Evolutionary conservation across 805 yeast genomes (phyloP), one percentile per base, ranked within the genome.

Genomic region (Wickerhamiella hasegawae): DNA sequence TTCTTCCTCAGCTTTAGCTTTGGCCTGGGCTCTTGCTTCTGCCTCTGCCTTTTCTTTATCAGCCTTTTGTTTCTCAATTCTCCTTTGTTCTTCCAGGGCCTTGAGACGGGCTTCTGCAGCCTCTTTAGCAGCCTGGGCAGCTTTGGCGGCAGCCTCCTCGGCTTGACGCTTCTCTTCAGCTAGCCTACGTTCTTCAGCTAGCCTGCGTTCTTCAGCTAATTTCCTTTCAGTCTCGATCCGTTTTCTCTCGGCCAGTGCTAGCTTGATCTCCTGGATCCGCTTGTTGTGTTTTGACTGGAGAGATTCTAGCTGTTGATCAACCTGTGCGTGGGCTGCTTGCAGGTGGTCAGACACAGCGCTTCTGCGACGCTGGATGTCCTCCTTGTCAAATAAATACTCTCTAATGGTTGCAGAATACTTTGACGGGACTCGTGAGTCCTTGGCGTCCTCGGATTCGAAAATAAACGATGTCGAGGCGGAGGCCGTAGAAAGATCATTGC

Each of bases 1-100:
- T 43, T 59, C 49, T 38, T 48, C 36, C 42, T 55, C 14, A 23
- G 19, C 24, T 24, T 18, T 31, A 33, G 40, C 47, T n/a, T n/a
- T n/a, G n/a, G n/a, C n/a, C n/a, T n/a, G n/a, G n/a, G n/a, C n/a
- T n/a, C n/a, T n/a, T n/a, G n/a, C n/a, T n/a, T n/a, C n/a, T n/a
- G n/a, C n/a, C n/a, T n/a, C n/a, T n/a, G n/a, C n/a, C 44, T 40
- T 42, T 40, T 35, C 37, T 39, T 33, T 37, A 36, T 38, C 42
- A 21, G 20, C 26, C 35, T 24, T 30, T n/a, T n/a, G n/a, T n/a
- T n/a, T n/a, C n/a, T n/a, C n/a, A 11, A 28, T 28, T 8, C 41
- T 28, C 36, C 32, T 36, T 31, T 28, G 21, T 9, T 27, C 36
- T 28, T 22, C 17, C 21, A 21, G 29, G 5, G 18, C 28, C 28